Percentiles rank a stretch among this genome's conserved stretches.
Evolutionary conservation across 768 basidiomycete genomes (phyloP).

Genomic region (Trametes punicea): DNA sequence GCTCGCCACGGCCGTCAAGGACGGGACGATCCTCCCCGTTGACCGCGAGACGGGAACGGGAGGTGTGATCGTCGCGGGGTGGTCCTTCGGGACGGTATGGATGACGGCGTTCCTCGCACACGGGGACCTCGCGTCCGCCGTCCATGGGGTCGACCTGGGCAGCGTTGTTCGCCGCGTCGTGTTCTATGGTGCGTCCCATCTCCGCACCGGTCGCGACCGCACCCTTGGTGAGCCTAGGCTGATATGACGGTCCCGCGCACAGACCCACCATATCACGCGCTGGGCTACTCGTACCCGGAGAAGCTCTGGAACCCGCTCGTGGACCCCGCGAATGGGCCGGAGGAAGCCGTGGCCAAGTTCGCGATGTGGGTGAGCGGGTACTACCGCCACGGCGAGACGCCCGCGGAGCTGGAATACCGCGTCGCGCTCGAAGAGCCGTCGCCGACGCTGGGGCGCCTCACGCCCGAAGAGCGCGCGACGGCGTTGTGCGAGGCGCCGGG

Average conservation of each 20-base stretch:
- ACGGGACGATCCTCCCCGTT: conserved; percentile 27
- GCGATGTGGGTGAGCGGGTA: neutral
- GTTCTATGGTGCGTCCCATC: neutral
- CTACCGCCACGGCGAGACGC: neutral
- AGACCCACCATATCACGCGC: neutral
- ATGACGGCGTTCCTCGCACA: conserved; percentile 11
- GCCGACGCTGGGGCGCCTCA: neutral
- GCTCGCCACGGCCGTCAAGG: conserved; percentile 31
- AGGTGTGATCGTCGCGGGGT: conserved; percentile 8
- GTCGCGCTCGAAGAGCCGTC: neutral
- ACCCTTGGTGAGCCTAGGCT: neutral
- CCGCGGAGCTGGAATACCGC: neutral
- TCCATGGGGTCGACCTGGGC: neutral
- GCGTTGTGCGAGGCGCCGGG: neutral
- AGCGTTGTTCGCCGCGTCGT: conserved; percentile 4
- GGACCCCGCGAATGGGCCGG: neutral
- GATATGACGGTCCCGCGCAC: neutral
- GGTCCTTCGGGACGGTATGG: conserved; percentile 10
- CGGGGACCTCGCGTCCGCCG: neutral
- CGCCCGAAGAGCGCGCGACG: neutral
- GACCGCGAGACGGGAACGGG: neutral
- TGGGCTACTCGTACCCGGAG: neutral
- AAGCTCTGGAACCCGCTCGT: neutral
- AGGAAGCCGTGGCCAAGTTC: neutral
- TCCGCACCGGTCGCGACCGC: no score